phyloP scores from a whole-genome alignment of 2,329 filamentous ascomycete species.

The Colletotrichum incanum region DNA sequence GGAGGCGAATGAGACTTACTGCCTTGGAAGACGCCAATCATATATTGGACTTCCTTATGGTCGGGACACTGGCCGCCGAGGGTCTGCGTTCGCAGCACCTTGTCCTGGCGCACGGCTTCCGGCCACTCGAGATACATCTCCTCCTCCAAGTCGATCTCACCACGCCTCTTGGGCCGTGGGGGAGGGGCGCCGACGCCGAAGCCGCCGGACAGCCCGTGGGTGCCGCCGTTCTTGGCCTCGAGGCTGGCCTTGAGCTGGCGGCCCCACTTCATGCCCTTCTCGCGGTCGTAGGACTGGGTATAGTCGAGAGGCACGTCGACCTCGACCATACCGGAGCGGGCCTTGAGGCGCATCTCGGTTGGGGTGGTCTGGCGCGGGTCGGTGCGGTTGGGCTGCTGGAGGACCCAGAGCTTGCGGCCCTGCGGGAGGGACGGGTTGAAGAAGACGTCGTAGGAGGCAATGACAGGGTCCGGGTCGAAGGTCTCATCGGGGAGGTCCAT shows the following conservation, averaged over 20 bases:
- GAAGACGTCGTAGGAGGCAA: slow-evolving; percentile 86
- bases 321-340: slow-evolving; percentile 86
- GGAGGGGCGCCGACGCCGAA: slow-evolving; percentile 75
- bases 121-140: slow-evolving; percentile 73
- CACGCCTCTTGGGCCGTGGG: slow-evolving; percentile 50
- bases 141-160: slow-evolving; percentile 60
- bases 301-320: slow-evolving; percentile 90
- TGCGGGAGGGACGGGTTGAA: slow-evolving; percentile 80
- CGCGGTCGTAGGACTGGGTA: slow-evolving; percentile 82
- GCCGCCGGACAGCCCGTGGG: slow-evolving; percentile 80
- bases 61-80: slow-evolving; percentile 85
- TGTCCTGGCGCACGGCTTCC: slow-evolving; percentile 78
- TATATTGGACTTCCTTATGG: slow-evolving; percentile 83
- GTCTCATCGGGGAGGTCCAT: slow-evolving; percentile 50
- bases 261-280: slow-evolving; percentile 88
- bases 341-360: slow-evolving; percentile 85
- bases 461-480: slow-evolving; percentile 75
- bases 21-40: slow-evolving; percentile 91
- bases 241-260: slow-evolving; percentile 77
- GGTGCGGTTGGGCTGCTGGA: slow-evolving; percentile 90
- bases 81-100: slow-evolving; percentile 85
- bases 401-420: slow-evolving; percentile 80
- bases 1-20: slow-evolving; percentile 66
- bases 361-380: slow-evolving; percentile 72
- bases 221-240: slow-evolving; percentile 74